phyloP scores from a whole-genome alignment of 1,139 yeast species.

The Blastobotrys apis region DNA sequence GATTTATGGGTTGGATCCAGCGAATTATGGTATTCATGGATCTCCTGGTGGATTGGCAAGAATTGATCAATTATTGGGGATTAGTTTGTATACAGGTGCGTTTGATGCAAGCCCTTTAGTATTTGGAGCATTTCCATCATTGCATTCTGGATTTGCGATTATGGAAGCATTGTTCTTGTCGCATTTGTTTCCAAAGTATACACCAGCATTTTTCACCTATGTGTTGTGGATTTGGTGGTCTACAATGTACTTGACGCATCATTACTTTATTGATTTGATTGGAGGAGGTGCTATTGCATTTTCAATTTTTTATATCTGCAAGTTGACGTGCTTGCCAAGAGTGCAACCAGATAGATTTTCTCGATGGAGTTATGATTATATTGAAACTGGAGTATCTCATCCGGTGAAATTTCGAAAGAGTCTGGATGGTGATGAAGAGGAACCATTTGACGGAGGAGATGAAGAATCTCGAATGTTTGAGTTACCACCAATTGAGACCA shows the following conservation, averaged over 20 bases:
- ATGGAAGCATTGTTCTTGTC: conserved; percentile 86
- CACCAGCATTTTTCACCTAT: conserved; percentile 63
- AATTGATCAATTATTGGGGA: conserved; percentile 74
- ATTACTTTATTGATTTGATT: conserved; percentile 85
- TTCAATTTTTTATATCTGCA: conserved; percentile 66
- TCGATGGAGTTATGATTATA: conserved; percentile 73
- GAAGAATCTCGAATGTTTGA: conserved; percentile 9
- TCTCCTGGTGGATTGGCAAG: conserved; percentile 96
- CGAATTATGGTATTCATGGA: conserved; percentile 87
- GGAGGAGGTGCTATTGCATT: conserved; percentile 82
- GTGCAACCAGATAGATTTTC: conserved; percentile 59
- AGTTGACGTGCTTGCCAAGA: conserved; percentile 70
- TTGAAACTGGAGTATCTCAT: conserved; percentile 35
- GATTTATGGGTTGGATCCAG: conserved; percentile 80
- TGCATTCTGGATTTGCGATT: conserved; percentile 90
- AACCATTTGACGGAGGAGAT: neutral
- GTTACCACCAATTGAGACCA: conserved; percentile 13
- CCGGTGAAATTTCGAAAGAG: conserved; percentile 32
- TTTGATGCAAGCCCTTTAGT: conserved; percentile 87
- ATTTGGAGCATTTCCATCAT: conserved; percentile 96
- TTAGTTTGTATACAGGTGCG: conserved; percentile 81
- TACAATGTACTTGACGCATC: conserved; percentile 95
- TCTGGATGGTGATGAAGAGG: conserved; percentile 24
- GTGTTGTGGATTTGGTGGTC: conserved; percentile 97
- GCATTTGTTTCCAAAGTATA: conserved; percentile 70